Evolutionary conservation across 176 grass and related monocot genomes (phyloP), one percentile per base, ranked within the genome.

Genomic region (Alopecurus myosuroides): DNA sequence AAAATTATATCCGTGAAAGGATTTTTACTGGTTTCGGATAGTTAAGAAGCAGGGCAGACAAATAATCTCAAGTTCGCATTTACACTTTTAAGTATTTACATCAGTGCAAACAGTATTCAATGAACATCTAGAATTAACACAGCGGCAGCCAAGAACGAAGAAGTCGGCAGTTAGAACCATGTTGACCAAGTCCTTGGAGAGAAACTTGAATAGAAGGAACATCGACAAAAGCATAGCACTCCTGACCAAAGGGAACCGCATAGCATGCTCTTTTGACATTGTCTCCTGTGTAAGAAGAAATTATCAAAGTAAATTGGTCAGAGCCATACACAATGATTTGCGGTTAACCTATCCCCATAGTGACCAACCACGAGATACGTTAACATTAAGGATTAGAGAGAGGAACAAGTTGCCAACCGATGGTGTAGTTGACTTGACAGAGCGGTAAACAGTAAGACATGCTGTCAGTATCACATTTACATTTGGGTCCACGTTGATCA

Each of bases 201-300:
- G 70, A 71, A 95, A 95, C 81, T 95, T 98, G 80, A 95, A 94
- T 9, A 95, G 86, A 23, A 98, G 89, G 88, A 98, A 98, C 34
- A 98, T 68, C 20, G 96, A 95, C 30, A 98, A 67, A 33, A 98
- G 93, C 93, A 98, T 88, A 19, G 91, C 96, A 81, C 96, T 98
- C 75, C 93, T 91, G 37, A 95, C 96, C 63, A 98, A 69, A 52
- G 96, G 96, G 78, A 93, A 98, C 4, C 91, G 81, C 96, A 98
- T 98, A 53, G 96, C 96, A 88, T 93, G 96, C 75, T 95, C 93
- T 37, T 91, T 94, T 30, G 96, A 98, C 93, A 98, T 95, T 2
- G 91, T 98, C 87, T 95, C 93, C 96, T 98, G 55, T 68, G 85
- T 58, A 85, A 68, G 12, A 77, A 62, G 14, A 73, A n/a, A n/a